Percentiles rank a stretch among this genome's conserved stretches.
Conservation (phyloP, 1,284 basidiomycete genomes). For the Coriolopsis trogii region DNA sequence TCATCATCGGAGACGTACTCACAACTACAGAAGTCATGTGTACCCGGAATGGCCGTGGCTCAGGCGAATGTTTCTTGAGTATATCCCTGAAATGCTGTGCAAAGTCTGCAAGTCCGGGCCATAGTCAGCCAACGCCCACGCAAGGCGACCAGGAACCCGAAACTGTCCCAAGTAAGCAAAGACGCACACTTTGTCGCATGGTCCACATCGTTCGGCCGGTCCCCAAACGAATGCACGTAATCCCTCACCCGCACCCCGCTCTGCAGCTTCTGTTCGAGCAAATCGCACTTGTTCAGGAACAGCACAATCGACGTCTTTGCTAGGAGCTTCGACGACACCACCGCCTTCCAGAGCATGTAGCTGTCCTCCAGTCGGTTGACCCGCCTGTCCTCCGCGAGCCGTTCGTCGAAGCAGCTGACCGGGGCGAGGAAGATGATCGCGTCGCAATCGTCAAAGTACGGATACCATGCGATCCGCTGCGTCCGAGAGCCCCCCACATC, state of each 20-base stretch:
- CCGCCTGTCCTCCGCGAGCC: constrained; percentile 43
- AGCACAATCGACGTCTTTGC: constrained; percentile 41
- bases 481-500: constrained; percentile 75
- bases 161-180: too few relatives aligned
- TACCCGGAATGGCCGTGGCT: constrained; percentile 66
- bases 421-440: constrained; percentile 47
- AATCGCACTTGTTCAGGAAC: constrained; percentile 49
- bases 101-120: constrained; percentile 36
- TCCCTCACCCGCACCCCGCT: constrained; percentile 62
- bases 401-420: constrained; percentile 46
- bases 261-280: constrained; percentile 67
- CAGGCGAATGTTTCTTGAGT: constrained; percentile 38
- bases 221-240: constrained; percentile 48
- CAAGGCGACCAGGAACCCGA: too few relatives aligned
- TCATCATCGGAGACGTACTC: constrained; percentile 29
- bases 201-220: constrained; percentile 38
- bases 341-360: constrained; percentile 42
- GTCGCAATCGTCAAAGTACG: constrained; percentile 45
- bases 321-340: constrained; percentile 43
- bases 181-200: constrained; percentile 40
- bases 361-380: constrained; percentile 49
- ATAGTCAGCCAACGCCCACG: too few relatives aligned
- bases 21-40: constrained; percentile 78
- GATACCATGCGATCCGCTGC: constrained; percentile 46
- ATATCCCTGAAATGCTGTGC: constrained; percentile 45